phyloP scores from a whole-genome alignment of 73 alveolate genomes.

The Durusdinium trenchii region DNA sequence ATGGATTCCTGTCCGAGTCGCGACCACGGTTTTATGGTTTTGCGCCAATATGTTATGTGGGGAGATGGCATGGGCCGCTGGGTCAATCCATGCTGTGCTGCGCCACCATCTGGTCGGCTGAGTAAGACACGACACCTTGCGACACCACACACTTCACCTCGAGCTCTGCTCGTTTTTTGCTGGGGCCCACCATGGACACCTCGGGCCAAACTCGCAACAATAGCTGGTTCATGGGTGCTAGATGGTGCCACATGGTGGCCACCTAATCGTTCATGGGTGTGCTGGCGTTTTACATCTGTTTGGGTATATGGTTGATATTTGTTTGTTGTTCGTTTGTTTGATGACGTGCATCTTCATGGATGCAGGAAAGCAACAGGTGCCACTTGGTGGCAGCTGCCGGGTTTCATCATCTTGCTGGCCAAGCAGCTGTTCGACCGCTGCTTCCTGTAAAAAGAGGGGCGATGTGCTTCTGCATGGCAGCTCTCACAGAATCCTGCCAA shows the following conservation, averaged over 20 bases:
- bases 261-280: neutral
- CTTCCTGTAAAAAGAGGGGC: slow-evolving; percentile 61
- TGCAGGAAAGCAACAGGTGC: too few species aligned
- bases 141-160: neutral
- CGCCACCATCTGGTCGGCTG: too few species aligned
- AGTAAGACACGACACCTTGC: neutral
- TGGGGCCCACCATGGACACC: slow-evolving; percentile 77
- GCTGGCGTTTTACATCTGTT: too few species aligned
- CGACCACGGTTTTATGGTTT: too few species aligned
- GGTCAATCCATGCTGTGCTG: neutral
- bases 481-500: slow-evolving; percentile 41
- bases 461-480: slow-evolving; percentile 88
- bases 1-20: neutral
- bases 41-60: too few species aligned
- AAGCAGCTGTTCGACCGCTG: slow-evolving; percentile 59
- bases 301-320: too few species aligned
- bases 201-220: neutral
- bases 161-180: slow-evolving; percentile 63
- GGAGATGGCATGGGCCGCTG: neutral
- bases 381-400: too few species aligned
- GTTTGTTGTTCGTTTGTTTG: too few species aligned
- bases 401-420: too few species aligned
- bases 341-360: too few species aligned
- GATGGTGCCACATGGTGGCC: neutral
- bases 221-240: neutral